These are phyloP conservation scores for Komagataella pastoris DNA, from an alignment of 805 yeast genomes.

Conservation along the genomic window DNA sequence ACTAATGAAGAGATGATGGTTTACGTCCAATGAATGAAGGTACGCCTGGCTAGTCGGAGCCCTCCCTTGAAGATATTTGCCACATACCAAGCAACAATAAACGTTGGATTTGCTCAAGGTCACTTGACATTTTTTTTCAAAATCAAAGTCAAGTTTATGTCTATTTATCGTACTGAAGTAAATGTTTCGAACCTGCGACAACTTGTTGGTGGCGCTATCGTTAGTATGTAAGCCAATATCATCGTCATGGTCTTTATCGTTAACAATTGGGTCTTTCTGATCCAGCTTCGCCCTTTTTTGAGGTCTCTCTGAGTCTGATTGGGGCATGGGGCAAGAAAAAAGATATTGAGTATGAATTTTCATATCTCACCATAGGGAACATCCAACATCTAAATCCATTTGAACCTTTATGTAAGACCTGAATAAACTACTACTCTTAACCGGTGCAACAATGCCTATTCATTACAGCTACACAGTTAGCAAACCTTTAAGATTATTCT, in stretches of 20 bases:
- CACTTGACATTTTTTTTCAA: constrained; percentile 51
- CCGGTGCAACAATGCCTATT: too few species aligned
- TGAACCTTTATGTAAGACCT: constrained; percentile 1
- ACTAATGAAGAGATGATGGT: constrained; percentile 53
- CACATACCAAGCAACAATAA: constrained; percentile 65
- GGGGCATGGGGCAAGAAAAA: neutral
- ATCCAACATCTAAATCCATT: neutral
- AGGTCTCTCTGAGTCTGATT: neutral
- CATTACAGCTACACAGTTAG: too few species aligned
- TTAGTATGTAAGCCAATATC: neutral
- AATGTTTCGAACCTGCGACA: constrained; percentile 4
- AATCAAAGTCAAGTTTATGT: constrained; percentile 47
- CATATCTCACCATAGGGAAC: neutral
- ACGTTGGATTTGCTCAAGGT: constrained; percentile 48
- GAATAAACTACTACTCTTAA: too few species aligned
- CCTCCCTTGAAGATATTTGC: constrained; percentile 61
- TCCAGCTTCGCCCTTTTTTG: neutral
- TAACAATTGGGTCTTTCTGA: neutral
- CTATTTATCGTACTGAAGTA: constrained; percentile 32
- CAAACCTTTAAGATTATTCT: too few species aligned
- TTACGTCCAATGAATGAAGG: constrained; percentile 46
- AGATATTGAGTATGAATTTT: neutral
- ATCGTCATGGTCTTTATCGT: neutral
- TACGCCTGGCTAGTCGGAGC: constrained; percentile 53
- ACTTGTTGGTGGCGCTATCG: neutral